Evolutionary conservation across 2,329 filamentous ascomycete species (phyloP), one percentile per base, ranked within the genome.

Genomic region (Tympanopsis confertula): DNA sequence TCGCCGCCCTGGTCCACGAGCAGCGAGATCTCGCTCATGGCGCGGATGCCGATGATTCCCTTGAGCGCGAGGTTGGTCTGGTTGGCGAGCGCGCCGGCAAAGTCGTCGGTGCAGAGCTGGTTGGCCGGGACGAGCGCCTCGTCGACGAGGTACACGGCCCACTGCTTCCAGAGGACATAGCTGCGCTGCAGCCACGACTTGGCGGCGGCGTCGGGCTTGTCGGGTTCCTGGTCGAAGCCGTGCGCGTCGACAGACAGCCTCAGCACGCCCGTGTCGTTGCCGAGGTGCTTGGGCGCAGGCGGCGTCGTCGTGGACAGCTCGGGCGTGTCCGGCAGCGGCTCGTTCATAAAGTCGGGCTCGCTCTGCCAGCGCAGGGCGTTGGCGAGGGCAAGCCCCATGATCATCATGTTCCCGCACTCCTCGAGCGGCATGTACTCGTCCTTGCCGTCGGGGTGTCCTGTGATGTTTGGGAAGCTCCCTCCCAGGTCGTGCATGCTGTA

Each of bases 401-500:
- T 83, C 37, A 88, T 63, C 66, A 88, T 83, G 46, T 85, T 76
- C 3, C 80, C 80, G 47, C 78, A 83, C 54, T 85, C 80, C 50
- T 84, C 79, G 1, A 84, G 72, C 0, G 80, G 80, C 80, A 84
- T 84, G 47, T 83, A 82, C 52, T 84, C 80, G 47, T 84, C 80
- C 2, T 63, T 63, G 10, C 80, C 80, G 49, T 82, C 77, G n/a
- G 67, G 54, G 49, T 87, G 82, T 2, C 82, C 82, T 0, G 81
- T 86, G n/a, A 80, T 68, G 46, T 86, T 86, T 2, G 82, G 82
- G 53, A 85, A 86, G 50, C 79, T 75, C 0, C 70, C 55, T 2
- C 82, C 82, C 18, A 86, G 63, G 56, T 87, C 82, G 51, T 86
- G 82, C 76, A 86, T 84, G 43, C 76, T 79, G 54, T 86, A 86